These are phyloP conservation scores for Xylaria sp. DNA, from an alignment of 2,329 filamentous ascomycete genomes.

Conservation along the genomic window DNA sequence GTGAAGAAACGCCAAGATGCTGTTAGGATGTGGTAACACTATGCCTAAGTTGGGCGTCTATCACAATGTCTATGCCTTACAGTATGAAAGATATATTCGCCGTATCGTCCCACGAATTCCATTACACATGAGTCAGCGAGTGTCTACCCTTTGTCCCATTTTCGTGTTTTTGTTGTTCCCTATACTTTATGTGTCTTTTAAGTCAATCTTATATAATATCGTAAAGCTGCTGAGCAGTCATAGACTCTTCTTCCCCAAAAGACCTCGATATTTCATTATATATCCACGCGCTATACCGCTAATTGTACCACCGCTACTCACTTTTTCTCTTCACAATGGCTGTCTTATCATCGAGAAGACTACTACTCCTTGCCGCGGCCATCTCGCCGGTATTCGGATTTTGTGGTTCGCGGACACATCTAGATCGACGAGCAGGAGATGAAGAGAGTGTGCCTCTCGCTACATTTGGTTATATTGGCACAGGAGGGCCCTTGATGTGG, in stretches of 20 bases:
- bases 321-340: slow-evolving; percentile 35
- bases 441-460: slow-evolving; percentile 46
- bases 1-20: slow-evolving; percentile 27
- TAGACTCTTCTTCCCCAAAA: neutral
- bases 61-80: slow-evolving; percentile 8
- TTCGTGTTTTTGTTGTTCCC: neutral
- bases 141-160: neutral
- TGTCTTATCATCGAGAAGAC: slow-evolving; percentile 32
- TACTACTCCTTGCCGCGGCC: slow-evolving; percentile 45
- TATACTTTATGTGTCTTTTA: neutral
- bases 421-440: slow-evolving; percentile 47
- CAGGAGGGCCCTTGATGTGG: slow-evolving; percentile 52
- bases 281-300: neutral
- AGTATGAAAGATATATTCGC: slow-evolving; percentile 2
- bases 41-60: slow-evolving; percentile 13
- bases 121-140: neutral
- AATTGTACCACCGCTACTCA: neutral
- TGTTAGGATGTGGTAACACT: slow-evolving; percentile 8
- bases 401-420: slow-evolving; percentile 49
- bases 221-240: slow-evolving; percentile 20
- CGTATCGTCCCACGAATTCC: slow-evolving; percentile 13
- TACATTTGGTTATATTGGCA: slow-evolving; percentile 50
- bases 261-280: neutral
- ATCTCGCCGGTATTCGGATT: slow-evolving; percentile 46
- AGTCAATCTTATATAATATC: neutral